These are phyloP conservation scores for Cryptococcus deneoformans DNA, from an alignment of 1,284 basidiomycete genomes.

Conservation along the genomic window DNA sequence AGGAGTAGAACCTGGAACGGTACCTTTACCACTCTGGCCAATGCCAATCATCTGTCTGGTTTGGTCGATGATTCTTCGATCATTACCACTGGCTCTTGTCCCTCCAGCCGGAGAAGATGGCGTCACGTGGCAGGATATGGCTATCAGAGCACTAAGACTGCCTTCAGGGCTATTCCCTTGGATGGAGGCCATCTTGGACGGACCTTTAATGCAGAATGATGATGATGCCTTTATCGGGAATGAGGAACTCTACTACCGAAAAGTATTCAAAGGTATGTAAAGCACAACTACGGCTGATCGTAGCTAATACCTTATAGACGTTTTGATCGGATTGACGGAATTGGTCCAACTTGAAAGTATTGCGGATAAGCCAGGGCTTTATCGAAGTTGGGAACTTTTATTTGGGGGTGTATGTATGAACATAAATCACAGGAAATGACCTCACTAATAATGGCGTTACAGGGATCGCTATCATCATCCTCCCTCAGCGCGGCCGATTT, in stretches of 20 bases:
- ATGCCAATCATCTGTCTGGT: conserved; percentile 42
- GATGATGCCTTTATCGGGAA: neutral
- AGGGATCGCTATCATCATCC: conserved; percentile 28
- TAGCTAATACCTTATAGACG: conserved; percentile 17
- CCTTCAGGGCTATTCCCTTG: conserved; percentile 38
- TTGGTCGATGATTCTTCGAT: conserved; percentile 40
- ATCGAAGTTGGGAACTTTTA: conserved; percentile 33
- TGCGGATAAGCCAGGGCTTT: conserved; percentile 28
- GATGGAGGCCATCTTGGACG: conserved; percentile 34
- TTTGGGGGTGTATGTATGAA: conserved; percentile 29
- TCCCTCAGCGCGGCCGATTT: conserved; percentile 35
- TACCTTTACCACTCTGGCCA: conserved; percentile 26
- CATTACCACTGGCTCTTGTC: conserved; percentile 21
- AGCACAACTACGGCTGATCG: neutral
- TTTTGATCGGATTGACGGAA: conserved; percentile 39
- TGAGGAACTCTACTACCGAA: conserved; percentile 20
- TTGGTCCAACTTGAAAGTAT: conserved; percentile 32
- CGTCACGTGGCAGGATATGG: conserved; percentile 25
- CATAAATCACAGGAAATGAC: neutral
- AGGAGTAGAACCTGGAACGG: conserved; percentile 5
- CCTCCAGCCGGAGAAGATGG: conserved; percentile 23
- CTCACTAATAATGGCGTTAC: neutral
- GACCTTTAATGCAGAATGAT: conserved; percentile 24
- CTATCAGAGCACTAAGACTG: conserved; percentile 26
- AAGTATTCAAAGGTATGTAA: conserved; percentile 38